phyloP scores from a whole-genome alignment of 2,329 filamentous ascomycete genomes.

The Phyllosticta citriasiana region DNA sequence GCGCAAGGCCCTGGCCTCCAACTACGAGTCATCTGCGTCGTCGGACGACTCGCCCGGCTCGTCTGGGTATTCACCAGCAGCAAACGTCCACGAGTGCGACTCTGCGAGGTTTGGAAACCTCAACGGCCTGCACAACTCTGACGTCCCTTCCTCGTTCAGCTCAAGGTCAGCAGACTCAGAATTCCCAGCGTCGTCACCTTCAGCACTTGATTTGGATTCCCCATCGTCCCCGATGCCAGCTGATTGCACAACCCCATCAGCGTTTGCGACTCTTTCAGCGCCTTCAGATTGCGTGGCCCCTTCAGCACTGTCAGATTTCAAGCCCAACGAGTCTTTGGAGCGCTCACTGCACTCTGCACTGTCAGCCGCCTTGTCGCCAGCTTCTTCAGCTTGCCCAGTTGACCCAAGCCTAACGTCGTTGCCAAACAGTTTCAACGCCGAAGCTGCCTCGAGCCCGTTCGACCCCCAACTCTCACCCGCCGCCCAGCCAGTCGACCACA shows the following conservation, averaged over 20 bases:
- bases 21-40: slow-evolving; percentile 24
- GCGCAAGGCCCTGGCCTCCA: slow-evolving; percentile 28
- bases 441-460: not conserved
- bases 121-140: slow-evolving; percentile 2
- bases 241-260: not conserved
- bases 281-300: not conserved
- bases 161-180: not conserved
- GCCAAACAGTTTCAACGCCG: not conserved
- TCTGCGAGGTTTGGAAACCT: slow-evolving; percentile 7
- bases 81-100: slow-evolving; percentile 10
- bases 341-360: not conserved
- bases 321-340: not conserved
- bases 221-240: not conserved
- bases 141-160: slow-evolving; percentile 3
- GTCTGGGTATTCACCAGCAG: slow-evolving; percentile 6
- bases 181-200: not conserved
- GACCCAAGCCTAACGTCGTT: not conserved
- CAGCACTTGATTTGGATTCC: not conserved
- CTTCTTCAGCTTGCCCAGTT: not conserved
- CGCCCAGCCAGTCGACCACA: not conserved
- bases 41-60: slow-evolving; percentile 8
- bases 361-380: not conserved
- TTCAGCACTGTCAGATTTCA: not conserved
- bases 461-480: not conserved
- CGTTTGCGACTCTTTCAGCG: not conserved